Evolutionary conservation across 2,329 filamentous ascomycete species (phyloP).

Genomic region (Verticillium tricorpus): DNA sequence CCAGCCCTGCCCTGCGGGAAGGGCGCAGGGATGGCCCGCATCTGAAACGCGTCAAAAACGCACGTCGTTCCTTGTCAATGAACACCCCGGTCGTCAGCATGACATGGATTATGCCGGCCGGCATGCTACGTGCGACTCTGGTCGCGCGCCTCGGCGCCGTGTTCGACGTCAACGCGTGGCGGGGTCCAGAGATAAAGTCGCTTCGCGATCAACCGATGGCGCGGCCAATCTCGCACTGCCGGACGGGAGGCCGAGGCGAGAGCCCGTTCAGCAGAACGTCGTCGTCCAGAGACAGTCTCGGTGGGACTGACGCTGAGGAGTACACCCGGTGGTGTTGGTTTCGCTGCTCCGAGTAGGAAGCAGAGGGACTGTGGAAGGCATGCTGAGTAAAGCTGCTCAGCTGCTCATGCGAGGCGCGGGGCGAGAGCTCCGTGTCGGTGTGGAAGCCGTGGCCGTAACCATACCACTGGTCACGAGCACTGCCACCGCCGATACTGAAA

Average conservation of each 20-base stretch:
- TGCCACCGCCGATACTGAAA: constrained; percentile 34
- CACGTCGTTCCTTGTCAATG: background rate
- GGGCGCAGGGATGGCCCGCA: constrained; percentile 2
- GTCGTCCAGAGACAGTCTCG: constrained; percentile 40
- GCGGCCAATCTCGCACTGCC: constrained; percentile 45
- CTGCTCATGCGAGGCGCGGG: constrained; percentile 29
- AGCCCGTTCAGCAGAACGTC: constrained; percentile 39
- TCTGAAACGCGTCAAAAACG: background rate
- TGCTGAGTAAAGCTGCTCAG: background rate
- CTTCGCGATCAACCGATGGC: constrained; percentile 44
- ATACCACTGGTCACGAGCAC: constrained; percentile 36
- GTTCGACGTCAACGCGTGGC: background rate
- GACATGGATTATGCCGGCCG: background rate
- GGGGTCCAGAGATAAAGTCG: background rate
- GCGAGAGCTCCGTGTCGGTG: constrained; percentile 29
- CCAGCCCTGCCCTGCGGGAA: constrained; percentile 11
- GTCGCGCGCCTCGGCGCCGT: background rate
- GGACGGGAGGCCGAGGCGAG: constrained; percentile 43
- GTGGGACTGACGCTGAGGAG: constrained; percentile 38
- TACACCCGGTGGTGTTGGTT: constrained; percentile 33
- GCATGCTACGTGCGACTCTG: background rate
- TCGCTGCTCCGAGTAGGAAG: constrained; percentile 13
- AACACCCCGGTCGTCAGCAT: background rate
- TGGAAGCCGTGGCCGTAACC: constrained; percentile 32
- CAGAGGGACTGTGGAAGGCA: constrained; percentile 9